Evolutionary conservation across 1,284 basidiomycete genomes (phyloP), one percentile per base, ranked within the genome.

Genomic region (Boletus smithii): DNA sequence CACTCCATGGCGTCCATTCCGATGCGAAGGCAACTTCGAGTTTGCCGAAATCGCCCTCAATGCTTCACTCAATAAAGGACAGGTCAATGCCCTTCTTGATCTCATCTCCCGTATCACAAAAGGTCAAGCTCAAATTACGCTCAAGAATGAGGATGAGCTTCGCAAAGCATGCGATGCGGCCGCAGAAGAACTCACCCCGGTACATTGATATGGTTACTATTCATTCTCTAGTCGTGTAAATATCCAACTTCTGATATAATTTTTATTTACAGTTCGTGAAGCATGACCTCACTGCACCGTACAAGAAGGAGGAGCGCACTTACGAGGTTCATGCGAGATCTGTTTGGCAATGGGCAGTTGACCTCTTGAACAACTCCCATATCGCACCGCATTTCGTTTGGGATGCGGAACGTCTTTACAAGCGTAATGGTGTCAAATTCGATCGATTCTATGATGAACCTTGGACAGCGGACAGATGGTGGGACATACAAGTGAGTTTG

Each of bases 401-500:
- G 43, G 42, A 57, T 43, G 50, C 31, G 0, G 22, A 53, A 31
- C 29, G 1, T 14, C n/a, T 57, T 0, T 57, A 43, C 33, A 63
- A 61, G 31, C 56, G 39, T 14, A 52, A 65, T 37, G 54, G 58
- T 1, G 5, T 3, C 1, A 4, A 29, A n/a, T 69, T 57, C 46
- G 49, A 58, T 16, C 30, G 51, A 0, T 62, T 65, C 24, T 40
- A 59, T 18, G 44, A 66, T 41, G 61, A 69, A 29, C 68, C 61
- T 2, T 65, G 65, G 56, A 69, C 60, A 2, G 66, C 49, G 1
- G 48, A 62, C 18, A 3, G 36, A 2, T 63, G 53, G 45, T 68
- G 64, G 61, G 46, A 67, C 2, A 48, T 63, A 1, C 66, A 69
- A 54, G 68, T 68, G 42, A 22, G 49, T 48, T 20, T 20, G 20